A percentile compares a stretch with the other conserved stretches of the same genome.
phyloP scores from a whole-genome alignment of 2,329 filamentous ascomycete genomes.

The Colletotrichum eleusines region DNA sequence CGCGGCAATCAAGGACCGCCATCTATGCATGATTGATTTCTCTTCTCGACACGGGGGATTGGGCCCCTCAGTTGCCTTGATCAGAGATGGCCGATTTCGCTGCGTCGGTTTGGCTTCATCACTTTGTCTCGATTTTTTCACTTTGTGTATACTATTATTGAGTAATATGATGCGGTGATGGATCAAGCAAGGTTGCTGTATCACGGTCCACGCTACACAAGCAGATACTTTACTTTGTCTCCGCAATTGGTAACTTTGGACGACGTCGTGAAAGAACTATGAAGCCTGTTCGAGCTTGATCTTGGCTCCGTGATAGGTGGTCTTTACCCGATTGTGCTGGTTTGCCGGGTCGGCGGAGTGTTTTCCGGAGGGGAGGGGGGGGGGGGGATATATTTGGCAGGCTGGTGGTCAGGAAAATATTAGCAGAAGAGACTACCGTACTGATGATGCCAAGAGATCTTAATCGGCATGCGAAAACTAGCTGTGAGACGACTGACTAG shows the following conservation, averaged over 20 bases:
- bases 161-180: neutral
- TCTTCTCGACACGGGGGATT: no score
- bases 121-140: no score
- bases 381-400: neutral
- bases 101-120: neutral
- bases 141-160: no score
- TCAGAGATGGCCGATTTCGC: neutral
- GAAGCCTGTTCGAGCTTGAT: neutral
- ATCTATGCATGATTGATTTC: neutral
- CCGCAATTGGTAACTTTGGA: neutral
- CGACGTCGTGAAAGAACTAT: neutral
- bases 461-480: neutral
- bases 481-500: neutral
- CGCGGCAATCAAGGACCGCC: no score
- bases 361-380: neutral
- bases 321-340: neutral
- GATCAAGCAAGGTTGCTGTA: neutral
- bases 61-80: neutral
- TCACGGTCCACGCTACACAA: no score
- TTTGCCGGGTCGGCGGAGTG: neutral
- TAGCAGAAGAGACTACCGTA: neutral
- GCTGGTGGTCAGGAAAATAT: neutral
- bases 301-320: no score
- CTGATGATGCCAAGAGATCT: no score
- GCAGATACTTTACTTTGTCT: neutral